Conservation (phyloP, 1,284 basidiomycete species). For the Veloporphyrellus conicus region DNA sequence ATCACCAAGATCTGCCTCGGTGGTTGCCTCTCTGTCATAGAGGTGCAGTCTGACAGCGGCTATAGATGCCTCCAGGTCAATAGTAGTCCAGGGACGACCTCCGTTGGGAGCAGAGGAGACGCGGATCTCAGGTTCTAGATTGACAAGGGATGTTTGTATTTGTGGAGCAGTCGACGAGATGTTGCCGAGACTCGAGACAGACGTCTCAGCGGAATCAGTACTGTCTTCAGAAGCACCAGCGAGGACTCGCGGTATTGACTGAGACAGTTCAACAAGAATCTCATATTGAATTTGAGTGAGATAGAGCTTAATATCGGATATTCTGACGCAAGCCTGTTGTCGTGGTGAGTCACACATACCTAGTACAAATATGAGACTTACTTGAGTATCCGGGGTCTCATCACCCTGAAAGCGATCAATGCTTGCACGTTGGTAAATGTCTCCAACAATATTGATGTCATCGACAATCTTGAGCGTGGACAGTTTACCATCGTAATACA, state of each 20-base stretch:
- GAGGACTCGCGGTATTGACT: conserved; percentile 73
- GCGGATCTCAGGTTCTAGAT: conserved; percentile 59
- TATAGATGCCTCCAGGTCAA: conserved; percentile 79
- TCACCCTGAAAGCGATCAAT: conserved; percentile 49
- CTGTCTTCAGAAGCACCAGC: conserved; percentile 39
- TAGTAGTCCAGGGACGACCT: conserved; percentile 50
- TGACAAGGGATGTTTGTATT: conserved; percentile 26
- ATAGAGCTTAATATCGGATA: conserved; percentile 88
- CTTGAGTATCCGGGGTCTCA: conserved; percentile 68
- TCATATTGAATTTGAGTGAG: conserved; percentile 90
- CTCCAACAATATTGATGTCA: conserved; percentile 78
- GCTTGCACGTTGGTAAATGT: conserved; percentile 60
- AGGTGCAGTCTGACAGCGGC: conserved; percentile 83
- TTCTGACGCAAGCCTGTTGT: conserved; percentile 62
- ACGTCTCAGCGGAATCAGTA: conserved; percentile 22
- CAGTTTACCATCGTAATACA: conserved; percentile 48
- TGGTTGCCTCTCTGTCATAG: conserved; percentile 71
- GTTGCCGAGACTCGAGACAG: conserved; percentile 8
- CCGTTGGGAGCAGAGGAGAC: conserved; percentile 24
- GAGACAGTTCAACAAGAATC: conserved; percentile 68
- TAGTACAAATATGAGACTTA: conserved; percentile 30
- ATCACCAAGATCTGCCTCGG: conserved; percentile 61
- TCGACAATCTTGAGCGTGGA: conserved; percentile 84
- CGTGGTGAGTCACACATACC: conserved; percentile 4
- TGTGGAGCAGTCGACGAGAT: conserved; percentile 4